Conservation (phyloP, 148 eudicot genomes). For the Diospyros kaki region DNA sequence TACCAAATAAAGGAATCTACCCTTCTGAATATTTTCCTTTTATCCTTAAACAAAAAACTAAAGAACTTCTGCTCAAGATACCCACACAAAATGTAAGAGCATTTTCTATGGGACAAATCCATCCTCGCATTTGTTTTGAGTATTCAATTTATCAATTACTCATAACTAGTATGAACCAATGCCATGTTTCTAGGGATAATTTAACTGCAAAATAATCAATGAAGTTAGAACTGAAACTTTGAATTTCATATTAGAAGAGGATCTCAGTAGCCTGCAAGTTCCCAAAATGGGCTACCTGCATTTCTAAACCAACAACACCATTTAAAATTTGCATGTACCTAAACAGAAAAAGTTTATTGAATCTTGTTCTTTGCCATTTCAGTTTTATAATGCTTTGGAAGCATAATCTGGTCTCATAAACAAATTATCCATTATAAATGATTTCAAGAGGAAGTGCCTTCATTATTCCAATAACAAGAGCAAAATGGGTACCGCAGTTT, state of each 20-base stretch:
- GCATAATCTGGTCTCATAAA: not conserved
- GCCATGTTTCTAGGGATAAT: not conserved
- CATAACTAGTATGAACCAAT: not conserved
- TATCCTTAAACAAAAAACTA: too few relatives aligned
- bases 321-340: not conserved
- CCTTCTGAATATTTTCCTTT: too few relatives aligned
- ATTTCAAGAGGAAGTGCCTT: not conserved
- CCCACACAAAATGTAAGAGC: not conserved
- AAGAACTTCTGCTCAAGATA: not conserved
- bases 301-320: not conserved
- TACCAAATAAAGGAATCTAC: too few relatives aligned
- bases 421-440: not conserved
- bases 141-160: not conserved
- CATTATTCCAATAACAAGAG: not conserved
- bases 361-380: too few relatives aligned
- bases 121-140: not conserved
- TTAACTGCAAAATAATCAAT: not conserved
- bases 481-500: conserved; percentile 62
- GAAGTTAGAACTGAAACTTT: not conserved
- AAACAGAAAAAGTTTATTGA: not conserved
- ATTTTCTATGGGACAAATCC: not conserved
- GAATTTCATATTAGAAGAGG: not conserved
- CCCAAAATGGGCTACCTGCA: not conserved
- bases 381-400: not conserved
- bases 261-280: not conserved